Conservation (phyloP, 176 grass and related monocot genomes). For the Alloteropsis semialata region DNA sequence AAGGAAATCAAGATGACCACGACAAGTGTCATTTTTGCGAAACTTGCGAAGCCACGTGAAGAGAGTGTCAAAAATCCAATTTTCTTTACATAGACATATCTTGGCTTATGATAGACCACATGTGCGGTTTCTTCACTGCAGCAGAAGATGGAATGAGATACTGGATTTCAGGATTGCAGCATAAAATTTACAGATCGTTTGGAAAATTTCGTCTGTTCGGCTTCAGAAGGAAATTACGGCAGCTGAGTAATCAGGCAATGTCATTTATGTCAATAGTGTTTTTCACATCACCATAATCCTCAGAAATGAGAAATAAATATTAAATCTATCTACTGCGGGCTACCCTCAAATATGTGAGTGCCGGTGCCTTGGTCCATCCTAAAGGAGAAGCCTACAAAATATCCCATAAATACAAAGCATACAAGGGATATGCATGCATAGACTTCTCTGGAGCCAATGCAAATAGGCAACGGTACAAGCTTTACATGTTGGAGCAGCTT, state of each 20-base stretch:
- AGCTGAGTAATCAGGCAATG: not conserved
- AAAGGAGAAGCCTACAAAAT: conserved; percentile 11
- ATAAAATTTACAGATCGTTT: not conserved
- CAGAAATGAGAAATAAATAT: not conserved
- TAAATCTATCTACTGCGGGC: conserved; percentile 17
- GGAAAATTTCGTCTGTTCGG: not conserved
- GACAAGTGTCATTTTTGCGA: too few species aligned
- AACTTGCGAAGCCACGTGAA: too few species aligned
- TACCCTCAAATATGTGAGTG: conserved; percentile 9
- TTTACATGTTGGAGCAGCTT: conserved; percentile 16
- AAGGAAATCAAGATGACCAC: too few species aligned
- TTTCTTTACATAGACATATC: too few species aligned
- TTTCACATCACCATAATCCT: not conserved
- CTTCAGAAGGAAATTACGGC: not conserved
- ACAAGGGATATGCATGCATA: conserved; percentile 26
- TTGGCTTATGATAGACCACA: not conserved
- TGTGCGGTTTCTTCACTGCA: not conserved
- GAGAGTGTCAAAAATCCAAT: too few species aligned
- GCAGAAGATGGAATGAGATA: not conserved
- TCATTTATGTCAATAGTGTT: not conserved
- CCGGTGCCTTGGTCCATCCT: not conserved
- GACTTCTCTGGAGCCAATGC: conserved; percentile 24
- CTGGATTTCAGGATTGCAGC: not conserved
- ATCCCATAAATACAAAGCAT: conserved; percentile 35
- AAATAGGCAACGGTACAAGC: conserved; percentile 21